Evolutionary conservation across 169 alveolate species (phyloP).

Genomic region (Cystoisospora suis): DNA sequence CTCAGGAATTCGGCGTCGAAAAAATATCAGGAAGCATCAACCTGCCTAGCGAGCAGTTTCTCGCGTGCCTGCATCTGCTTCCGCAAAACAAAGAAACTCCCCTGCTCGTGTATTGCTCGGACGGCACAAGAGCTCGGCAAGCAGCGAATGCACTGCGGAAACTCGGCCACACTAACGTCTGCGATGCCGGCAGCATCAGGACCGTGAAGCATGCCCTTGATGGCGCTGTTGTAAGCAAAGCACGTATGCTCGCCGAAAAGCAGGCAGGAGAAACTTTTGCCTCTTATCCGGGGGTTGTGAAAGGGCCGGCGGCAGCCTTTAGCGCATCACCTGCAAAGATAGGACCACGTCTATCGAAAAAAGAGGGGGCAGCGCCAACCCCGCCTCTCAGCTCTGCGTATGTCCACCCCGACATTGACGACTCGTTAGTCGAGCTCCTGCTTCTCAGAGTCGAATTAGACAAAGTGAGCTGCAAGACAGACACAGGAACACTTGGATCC

Average conservation of each 20-base stretch:
- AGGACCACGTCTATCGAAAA: too few species aligned
- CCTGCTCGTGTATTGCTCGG: slow-evolving; percentile 15
- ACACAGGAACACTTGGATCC: too few species aligned
- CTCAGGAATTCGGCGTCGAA: slow-evolving; percentile 11
- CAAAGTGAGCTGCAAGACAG: slow-evolving; percentile 31
- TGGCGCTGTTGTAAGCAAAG: slow-evolving; percentile 31
- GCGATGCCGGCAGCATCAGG: slow-evolving; percentile 27
- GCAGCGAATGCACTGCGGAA: slow-evolving; percentile 27
- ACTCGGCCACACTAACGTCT: slow-evolving; percentile 14
- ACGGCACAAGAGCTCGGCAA: slow-evolving; percentile 14
- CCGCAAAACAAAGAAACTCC: slow-evolving; percentile 26
- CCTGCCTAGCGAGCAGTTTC: neutral
- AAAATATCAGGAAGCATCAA: slow-evolving; percentile 12
- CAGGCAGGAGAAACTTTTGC: too few species aligned
- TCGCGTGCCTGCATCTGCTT: neutral
- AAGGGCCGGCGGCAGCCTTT: too few species aligned
- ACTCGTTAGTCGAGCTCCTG: neutral
- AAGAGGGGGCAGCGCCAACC: too few species aligned
- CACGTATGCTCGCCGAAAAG: neutral
- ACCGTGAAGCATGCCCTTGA: slow-evolving; percentile 17
- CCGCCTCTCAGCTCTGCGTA: too few species aligned
- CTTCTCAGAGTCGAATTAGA: neutral
- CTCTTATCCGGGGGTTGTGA: too few species aligned
- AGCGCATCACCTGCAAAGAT: too few species aligned
- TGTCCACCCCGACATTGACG: slow-evolving; percentile 25